Conservation (phyloP, 257 asterid species). For the Linaria vulgaris region DNA sequence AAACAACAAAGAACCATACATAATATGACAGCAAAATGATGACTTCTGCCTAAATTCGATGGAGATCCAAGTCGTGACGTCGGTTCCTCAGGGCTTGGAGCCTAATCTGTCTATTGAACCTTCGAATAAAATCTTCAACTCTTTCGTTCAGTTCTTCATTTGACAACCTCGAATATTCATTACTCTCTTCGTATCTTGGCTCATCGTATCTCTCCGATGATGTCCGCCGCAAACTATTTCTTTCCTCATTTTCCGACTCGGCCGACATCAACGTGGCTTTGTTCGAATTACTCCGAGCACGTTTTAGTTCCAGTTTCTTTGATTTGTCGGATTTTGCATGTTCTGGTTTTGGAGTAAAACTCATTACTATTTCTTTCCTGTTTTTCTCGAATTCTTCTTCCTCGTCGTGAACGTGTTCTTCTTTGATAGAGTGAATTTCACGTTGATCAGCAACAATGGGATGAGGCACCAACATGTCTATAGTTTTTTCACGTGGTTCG, state of each 20-base stretch:
- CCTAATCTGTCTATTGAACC: constrained; percentile 58
- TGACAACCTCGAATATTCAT: constrained; percentile 58
- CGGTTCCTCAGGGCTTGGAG: constrained; percentile 40
- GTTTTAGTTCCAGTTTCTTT: constrained; percentile 20
- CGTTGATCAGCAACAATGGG: not conserved
- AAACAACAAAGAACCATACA: constrained; percentile 10
- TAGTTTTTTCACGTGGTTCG: constrained; percentile 36
- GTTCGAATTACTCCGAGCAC: constrained; percentile 40
- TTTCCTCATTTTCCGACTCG: constrained; percentile 18
- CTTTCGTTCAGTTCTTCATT: constrained; percentile 60
- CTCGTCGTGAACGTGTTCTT: not conserved
- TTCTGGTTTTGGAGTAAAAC: not conserved
- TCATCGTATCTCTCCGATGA: constrained; percentile 35
- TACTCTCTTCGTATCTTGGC: constrained; percentile 29
- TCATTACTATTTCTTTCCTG: not conserved
- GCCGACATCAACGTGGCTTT: constrained; percentile 14
- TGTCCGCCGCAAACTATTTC: constrained; percentile 31
- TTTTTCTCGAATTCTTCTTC: not conserved
- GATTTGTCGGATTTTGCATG: too few relatives aligned
- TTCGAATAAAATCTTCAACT: constrained; percentile 63
- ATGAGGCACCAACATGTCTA: constrained; percentile 22
- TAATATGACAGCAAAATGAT: not conserved
- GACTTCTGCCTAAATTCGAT: constrained; percentile 11
- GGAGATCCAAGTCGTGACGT: not conserved
- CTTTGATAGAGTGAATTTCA: not conserved